Conservation (phyloP, 1,284 basidiomycete species). For the Sanguinoderma infundibulare region DNA sequence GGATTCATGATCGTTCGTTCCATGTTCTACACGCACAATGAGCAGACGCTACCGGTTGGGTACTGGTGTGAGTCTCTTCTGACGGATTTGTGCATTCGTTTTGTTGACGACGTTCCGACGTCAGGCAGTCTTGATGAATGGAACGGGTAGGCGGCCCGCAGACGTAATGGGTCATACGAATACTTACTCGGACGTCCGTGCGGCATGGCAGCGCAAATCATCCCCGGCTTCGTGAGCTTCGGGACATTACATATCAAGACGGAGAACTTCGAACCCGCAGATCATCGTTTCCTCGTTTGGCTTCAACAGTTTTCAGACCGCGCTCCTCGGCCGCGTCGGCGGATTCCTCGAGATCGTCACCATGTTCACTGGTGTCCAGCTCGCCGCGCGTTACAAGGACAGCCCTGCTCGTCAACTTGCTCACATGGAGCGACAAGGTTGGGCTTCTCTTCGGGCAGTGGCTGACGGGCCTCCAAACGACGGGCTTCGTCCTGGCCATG, state of each 20-base stretch:
- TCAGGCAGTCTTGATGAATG: slow-evolving; percentile 32
- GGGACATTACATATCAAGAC: slow-evolving; percentile 67
- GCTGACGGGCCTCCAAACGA: slow-evolving; percentile 71
- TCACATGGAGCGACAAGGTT: slow-evolving; percentile 67
- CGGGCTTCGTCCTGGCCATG: slow-evolving; percentile 70
- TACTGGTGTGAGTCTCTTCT: slow-evolving; percentile 76
- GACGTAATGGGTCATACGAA: background rate
- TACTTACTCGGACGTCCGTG: background rate
- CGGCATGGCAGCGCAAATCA: slow-evolving; percentile 46
- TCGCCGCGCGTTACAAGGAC: slow-evolving; percentile 60
- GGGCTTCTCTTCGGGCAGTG: slow-evolving; percentile 66
- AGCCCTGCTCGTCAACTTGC: slow-evolving; percentile 64
- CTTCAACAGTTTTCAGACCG: slow-evolving; percentile 67
- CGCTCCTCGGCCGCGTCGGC: slow-evolving; percentile 70
- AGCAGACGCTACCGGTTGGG: slow-evolving; percentile 74
- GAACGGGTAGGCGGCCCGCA: slow-evolving; percentile 24
- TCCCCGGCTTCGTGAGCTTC: slow-evolving; percentile 74
- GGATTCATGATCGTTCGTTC: slow-evolving; percentile 78
- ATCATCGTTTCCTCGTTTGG: slow-evolving; percentile 76
- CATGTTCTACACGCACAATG: slow-evolving; percentile 81
- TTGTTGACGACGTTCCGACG: background rate
- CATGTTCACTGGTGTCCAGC: slow-evolving; percentile 62
- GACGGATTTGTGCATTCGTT: background rate
- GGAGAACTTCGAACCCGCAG: slow-evolving; percentile 54
- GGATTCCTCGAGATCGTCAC: slow-evolving; percentile 70